Evolutionary conservation across 1,284 basidiomycete species (phyloP).

Genomic region (Xerocomus tenax): DNA sequence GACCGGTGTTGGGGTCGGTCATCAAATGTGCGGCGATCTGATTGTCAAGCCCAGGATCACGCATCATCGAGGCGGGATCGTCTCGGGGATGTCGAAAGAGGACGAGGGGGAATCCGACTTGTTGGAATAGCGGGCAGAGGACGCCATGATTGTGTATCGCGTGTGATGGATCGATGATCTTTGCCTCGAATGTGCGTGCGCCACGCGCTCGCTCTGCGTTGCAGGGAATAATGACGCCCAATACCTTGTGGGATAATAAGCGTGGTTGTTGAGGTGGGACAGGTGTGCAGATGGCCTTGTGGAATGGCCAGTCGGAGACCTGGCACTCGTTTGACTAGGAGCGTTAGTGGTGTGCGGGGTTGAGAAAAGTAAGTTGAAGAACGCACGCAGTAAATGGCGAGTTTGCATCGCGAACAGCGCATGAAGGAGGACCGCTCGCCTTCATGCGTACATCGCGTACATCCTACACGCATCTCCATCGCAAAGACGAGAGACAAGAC

Average conservation of each 20-base stretch:
- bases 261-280: neutral
- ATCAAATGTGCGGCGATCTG: slow-evolving; percentile 21
- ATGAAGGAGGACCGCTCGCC: slow-evolving; percentile 19
- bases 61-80: slow-evolving; percentile 12
- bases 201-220: slow-evolving; percentile 21
- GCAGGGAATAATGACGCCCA: slow-evolving; percentile 19
- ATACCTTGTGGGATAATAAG: slow-evolving; percentile 4
- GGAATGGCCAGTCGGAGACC: slow-evolving; percentile 18
- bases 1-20: slow-evolving; percentile 16
- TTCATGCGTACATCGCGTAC: slow-evolving; percentile 11
- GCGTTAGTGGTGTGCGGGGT: neutral
- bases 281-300: slow-evolving; percentile 14
- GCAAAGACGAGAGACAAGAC: neutral
- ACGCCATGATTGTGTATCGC: slow-evolving; percentile 18
- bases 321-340: slow-evolving; percentile 24
- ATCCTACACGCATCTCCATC: neutral
- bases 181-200: slow-evolving; percentile 19
- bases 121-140: slow-evolving; percentile 15
- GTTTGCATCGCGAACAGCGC: slow-evolving; percentile 26
- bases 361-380: neutral
- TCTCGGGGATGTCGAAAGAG: slow-evolving; percentile 15
- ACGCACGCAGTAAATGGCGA: slow-evolving; percentile 22
- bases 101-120: slow-evolving; percentile 24
- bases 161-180: slow-evolving; percentile 17
- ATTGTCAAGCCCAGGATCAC: slow-evolving; percentile 22